Evolutionary conservation across 306 rosid species (phyloP).

Genomic region (Canavalia gladiata): DNA sequence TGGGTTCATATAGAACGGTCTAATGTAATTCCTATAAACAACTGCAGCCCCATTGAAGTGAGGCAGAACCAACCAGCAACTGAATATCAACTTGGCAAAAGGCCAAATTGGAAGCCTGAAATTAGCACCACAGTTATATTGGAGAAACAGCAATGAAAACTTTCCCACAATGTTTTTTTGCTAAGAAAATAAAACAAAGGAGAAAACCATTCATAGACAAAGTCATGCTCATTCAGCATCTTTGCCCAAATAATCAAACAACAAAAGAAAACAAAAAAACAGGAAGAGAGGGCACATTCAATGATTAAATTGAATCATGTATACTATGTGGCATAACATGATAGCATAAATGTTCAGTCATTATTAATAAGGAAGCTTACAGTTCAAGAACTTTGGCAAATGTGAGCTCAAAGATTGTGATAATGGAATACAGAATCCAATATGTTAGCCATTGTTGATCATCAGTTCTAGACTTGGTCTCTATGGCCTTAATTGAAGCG

Average conservation of each 20-base stretch:
- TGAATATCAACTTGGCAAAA: slow-evolving; percentile 77
- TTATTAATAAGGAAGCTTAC: slow-evolving; percentile 53
- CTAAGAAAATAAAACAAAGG: background rate
- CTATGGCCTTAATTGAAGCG: slow-evolving; percentile 90
- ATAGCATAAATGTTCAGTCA: background rate
- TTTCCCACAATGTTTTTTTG: background rate
- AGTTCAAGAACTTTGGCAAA: slow-evolving; percentile 83
- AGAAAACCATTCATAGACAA: background rate
- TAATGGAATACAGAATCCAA: slow-evolving; percentile 91
- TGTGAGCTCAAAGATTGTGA: slow-evolving; percentile 91
- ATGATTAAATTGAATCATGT: background rate
- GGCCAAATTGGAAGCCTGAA: slow-evolving; percentile 88
- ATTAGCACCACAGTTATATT: slow-evolving; percentile 21
- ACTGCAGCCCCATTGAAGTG: slow-evolving; percentile 93
- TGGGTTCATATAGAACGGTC: slow-evolving; percentile 89
- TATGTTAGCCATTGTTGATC: slow-evolving; percentile 98
- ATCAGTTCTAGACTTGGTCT: slow-evolving; percentile 75
- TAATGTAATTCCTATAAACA: slow-evolving; percentile 76
- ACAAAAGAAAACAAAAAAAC: background rate
- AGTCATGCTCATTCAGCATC: background rate
- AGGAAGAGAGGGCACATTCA: background rate
- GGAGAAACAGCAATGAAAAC: background rate
- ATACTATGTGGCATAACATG: background rate
- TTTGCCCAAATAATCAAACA: background rate
- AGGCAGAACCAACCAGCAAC: slow-evolving; percentile 95